Conservation (phyloP, 2,329 filamentous ascomycete genomes). For the Arthroderma sp. region DNA sequence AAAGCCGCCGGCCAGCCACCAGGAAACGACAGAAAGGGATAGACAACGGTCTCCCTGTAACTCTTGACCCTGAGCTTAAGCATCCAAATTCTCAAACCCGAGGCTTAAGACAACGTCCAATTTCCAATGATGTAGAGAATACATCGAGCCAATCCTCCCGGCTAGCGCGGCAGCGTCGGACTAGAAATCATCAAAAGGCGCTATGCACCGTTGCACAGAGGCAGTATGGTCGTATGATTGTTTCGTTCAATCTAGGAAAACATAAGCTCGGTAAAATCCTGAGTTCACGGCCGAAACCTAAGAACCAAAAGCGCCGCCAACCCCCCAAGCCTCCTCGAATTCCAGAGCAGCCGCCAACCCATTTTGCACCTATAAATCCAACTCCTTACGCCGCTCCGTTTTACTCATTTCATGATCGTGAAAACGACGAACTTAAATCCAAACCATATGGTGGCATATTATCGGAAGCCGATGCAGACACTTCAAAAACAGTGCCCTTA, state of each 20-base stretch:
- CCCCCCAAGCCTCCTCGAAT: constrained; percentile 30
- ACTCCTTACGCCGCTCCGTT: constrained; percentile 63
- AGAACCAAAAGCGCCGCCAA: constrained; percentile 36
- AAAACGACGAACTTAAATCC: constrained; percentile 74
- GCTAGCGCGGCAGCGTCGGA: constrained; percentile 45
- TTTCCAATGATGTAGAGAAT: constrained; percentile 1
- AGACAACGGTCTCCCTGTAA: constrained; percentile 12
- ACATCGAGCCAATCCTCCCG: constrained; percentile 9
- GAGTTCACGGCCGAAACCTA: constrained; percentile 45
- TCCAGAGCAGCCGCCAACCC: constrained; percentile 35
- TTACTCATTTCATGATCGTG: constrained; percentile 78
- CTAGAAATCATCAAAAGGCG: constrained; percentile 30
- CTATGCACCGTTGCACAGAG: constrained; percentile 28
- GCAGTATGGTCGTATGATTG: constrained; percentile 36
- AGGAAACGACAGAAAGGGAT: constrained; percentile 37
- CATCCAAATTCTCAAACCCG: no score
- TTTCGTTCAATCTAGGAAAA: constrained; percentile 47
- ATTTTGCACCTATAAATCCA: constrained; percentile 47
- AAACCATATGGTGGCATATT: constrained; percentile 95
- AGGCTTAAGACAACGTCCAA: no score
- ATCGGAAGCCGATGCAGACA: constrained; percentile 79
- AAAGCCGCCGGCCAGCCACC: constrained; percentile 31
- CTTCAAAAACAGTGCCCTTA: constrained; percentile 70
- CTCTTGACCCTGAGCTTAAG: no score
- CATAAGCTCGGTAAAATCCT: constrained; percentile 49